Evolutionary conservation across 1,284 basidiomycete species (phyloP).

Genomic region (Puccinia novopanici): DNA sequence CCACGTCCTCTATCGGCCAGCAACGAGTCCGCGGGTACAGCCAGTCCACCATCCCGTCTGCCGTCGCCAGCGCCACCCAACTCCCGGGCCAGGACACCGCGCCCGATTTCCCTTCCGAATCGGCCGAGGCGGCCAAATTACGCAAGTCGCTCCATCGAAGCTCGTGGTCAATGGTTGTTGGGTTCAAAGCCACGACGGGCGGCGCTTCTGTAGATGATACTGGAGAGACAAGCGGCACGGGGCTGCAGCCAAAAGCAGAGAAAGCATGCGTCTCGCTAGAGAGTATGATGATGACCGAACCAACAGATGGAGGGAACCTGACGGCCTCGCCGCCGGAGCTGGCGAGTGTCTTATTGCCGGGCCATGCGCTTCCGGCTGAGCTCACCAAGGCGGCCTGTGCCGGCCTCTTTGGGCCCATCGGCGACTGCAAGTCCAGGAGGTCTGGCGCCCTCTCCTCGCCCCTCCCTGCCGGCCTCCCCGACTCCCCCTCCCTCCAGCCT

Average conservation of each 20-base stretch:
- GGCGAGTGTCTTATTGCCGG: not conserved
- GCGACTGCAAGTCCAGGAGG: conserved; percentile 19
- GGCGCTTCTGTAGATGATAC: not conserved
- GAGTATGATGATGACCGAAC: not conserved
- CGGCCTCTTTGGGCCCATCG: conserved; percentile 33
- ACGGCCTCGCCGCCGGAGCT: conserved; percentile 13
- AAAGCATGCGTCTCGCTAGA: not conserved
- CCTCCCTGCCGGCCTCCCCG: not conserved
- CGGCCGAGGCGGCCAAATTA: not conserved
- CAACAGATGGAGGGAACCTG: not conserved
- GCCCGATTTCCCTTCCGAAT: no score
- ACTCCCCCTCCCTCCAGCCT: not conserved
- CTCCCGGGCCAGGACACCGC: not conserved
- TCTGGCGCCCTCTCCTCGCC: not conserved
- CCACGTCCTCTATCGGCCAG: conserved; percentile 2
- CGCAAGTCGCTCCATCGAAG: conserved; percentile 23
- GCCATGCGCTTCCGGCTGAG: conserved; percentile 22
- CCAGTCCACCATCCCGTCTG: not conserved
- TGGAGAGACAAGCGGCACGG: not conserved
- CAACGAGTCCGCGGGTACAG: conserved; percentile 25
- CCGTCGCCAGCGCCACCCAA: not conserved
- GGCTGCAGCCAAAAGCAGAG: not conserved
- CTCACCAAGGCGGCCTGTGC: conserved; percentile 21
- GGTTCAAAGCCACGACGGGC: conserved; percentile 3
- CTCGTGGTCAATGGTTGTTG: conserved; percentile 18